Evolutionary conservation across 345 rosid genomes (phyloP).

Genomic region (Triadica sebifera): DNA sequence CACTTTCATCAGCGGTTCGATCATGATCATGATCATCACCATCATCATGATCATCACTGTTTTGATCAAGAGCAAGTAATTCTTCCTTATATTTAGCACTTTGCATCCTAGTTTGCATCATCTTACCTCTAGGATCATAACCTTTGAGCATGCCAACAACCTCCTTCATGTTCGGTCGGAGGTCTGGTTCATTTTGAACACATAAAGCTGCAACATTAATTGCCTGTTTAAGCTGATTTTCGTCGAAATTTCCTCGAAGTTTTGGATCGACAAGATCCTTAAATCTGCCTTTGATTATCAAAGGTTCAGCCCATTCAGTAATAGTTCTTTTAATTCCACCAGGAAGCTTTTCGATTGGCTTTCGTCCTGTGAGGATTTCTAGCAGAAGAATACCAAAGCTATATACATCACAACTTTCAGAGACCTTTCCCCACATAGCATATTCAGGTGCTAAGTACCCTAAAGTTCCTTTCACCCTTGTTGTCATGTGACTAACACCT

Average conservation of each 20-base stretch:
- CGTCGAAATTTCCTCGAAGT: slow-evolving; percentile 61
- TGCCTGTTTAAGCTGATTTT: slow-evolving; percentile 54
- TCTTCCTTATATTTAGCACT: slow-evolving; percentile 54
- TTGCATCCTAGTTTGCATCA: slow-evolving; percentile 36
- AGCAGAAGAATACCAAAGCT: slow-evolving; percentile 83
- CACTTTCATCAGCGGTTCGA: slow-evolving; percentile 31
- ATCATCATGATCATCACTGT: slow-evolving; percentile 30
- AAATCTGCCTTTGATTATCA: slow-evolving; percentile 46
- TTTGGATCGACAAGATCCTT: slow-evolving; percentile 72
- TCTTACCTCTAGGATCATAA: slow-evolving; percentile 39
- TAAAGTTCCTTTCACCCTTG: slow-evolving; percentile 66
- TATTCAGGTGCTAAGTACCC: slow-evolving; percentile 91
- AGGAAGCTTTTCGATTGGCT: slow-evolving; percentile 68
- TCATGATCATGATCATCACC: neutral
- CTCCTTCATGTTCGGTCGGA: slow-evolving; percentile 73
- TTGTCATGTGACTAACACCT: slow-evolving; percentile 70
- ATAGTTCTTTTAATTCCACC: slow-evolving; percentile 64
- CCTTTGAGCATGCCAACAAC: slow-evolving; percentile 68
- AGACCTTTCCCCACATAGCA: slow-evolving; percentile 78
- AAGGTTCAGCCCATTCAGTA: slow-evolving; percentile 79
- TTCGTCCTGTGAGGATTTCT: slow-evolving; percentile 66
- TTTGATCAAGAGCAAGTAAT: slow-evolving; percentile 46
- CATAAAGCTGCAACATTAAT: slow-evolving; percentile 64
- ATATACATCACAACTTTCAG: slow-evolving; percentile 80
- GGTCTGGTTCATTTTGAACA: slow-evolving; percentile 62